Base-by-base conservation (phyloP, 1,284 basidiomycete species). In the Ganoderma lucidum region DNA sequence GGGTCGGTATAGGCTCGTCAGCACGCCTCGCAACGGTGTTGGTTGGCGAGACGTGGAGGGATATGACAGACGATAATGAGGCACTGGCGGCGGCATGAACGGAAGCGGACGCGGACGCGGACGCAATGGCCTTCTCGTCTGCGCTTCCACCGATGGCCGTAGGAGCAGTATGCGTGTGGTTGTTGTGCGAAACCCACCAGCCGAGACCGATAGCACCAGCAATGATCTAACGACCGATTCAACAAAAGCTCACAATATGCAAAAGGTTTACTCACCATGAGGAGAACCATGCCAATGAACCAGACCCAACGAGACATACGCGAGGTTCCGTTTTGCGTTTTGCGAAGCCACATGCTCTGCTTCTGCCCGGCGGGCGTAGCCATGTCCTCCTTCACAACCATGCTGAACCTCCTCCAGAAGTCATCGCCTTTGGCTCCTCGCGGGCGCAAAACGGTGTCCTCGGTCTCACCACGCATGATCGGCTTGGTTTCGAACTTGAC, bases 321-420 rank as follows among this genome's bases (percentile, higher is more conserved):
- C 35, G 80, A 83, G 0, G 80, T 79, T 17, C 89, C 86, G 70
- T 73, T 83, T 73, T 87, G 85, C 0, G 89, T 90, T 78, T 92
- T 88, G 66, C 78, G 80, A 56, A 94, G 82, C 93, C 93, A 94
- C 15, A 84, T 80, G 74, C 91, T 91, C 66, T 86, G 82, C 75
- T 87, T 89, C 76, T 85, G 78, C 2, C 78, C 76, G 19, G 78
- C 19, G 1, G 76, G 80, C 69, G 83, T 85, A 64, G 76, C 77
- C 71, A 81, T 81, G 73, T 92, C 89, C 70, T 90, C 88, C 77
- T 89, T 92, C 9, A 88, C 92, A 71, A 95, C 88, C 84, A 94
- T 93, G 71, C 91, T 93, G 80, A 95, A 95, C 59, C 93, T 84
- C 67, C 92, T 84, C 93, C 93, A 95, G 81, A 95, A 95, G 75